Base-by-base conservation (phyloP, 257 asterid species). In the Anisodus acutangulus region DNA sequence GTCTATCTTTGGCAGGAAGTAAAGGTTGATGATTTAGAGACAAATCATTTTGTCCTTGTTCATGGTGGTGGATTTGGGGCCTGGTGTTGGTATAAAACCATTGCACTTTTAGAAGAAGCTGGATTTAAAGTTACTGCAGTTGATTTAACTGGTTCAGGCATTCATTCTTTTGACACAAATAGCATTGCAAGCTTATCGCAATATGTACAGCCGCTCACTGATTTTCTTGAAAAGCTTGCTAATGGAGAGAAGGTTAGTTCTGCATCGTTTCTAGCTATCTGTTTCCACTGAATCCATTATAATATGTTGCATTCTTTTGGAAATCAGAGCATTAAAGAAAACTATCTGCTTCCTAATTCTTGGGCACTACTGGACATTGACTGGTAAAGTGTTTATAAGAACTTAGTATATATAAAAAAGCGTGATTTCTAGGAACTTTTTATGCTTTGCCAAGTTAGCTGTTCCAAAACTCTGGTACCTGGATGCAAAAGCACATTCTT, bases 61-160 rank as follows among this genome's bases (percentile, higher is more conserved):
- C 99, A 97, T 83, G 99, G 98, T 85, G 99, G 99, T 87, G 98
- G 98, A 80, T 97, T 93, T 89, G 99, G 99, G 85, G 99, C 99
- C 67, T 97, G 99, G 99, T 97, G 99, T 90, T 97, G 99, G 99
- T 97, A 97, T 88, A 97, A 97, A 88, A 95, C 94, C 86, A 97
- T 97, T 82, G 97, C 99, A 57, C 93, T 95, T 49, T 85, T 97
- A 45, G 98, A 97, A 90, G 98, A 95, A 86, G 85, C 64, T 85
- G 98, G 99, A 81, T 95, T 87, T 88, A 97, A 91, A 90, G 99
- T 95, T 84, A 95, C 99, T 74, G 99, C 99, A 3, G 86, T 97
- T 69, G 98, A 97, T 89, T 89, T 97, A 91, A 93, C 97, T 82
- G 99, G 98, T 85, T 92, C 99, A 63, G 99, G 99, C 66, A 89